phyloP scores from a whole-genome alignment of 768 basidiomycete species.

The Termitomyces sp. region DNA sequence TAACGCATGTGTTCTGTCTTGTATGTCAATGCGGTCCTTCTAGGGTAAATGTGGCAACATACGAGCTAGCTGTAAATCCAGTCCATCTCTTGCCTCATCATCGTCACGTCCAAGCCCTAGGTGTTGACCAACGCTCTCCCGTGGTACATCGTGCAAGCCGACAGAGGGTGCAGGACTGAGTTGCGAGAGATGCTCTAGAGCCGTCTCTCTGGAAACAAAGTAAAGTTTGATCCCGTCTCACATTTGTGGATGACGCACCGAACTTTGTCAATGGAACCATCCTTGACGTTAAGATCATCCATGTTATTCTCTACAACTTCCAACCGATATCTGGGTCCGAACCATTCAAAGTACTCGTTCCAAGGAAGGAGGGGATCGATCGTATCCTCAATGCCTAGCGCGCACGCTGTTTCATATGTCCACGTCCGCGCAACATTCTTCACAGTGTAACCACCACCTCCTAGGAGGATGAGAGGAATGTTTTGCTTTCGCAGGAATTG shows the following conservation, averaged over 20 bases:
- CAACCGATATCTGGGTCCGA: slow-evolving; percentile 90
- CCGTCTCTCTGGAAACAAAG: slow-evolving; percentile 26
- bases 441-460: slow-evolving; percentile 96
- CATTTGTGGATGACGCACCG: slow-evolving; percentile 44
- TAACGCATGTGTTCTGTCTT: slow-evolving; percentile 60
- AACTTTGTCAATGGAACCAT: slow-evolving; percentile 77
- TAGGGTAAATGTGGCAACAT: slow-evolving; percentile 25
- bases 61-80: slow-evolving; percentile 72
- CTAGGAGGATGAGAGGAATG: slow-evolving; percentile 86
- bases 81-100: slow-evolving; percentile 51
- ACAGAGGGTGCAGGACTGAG: slow-evolving; percentile 70
- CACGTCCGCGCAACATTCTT: slow-evolving; percentile 94
- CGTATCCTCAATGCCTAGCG: slow-evolving; percentile 79
- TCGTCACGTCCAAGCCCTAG: slow-evolving; percentile 54
- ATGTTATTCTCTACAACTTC: slow-evolving; percentile 92
- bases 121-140: slow-evolving; percentile 62
- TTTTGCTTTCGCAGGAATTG: slow-evolving; percentile 80
- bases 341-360: slow-evolving; percentile 96
- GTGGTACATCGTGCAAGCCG: slow-evolving; percentile 79
- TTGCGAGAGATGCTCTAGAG: slow-evolving; percentile 42
- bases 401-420: slow-evolving; percentile 97
- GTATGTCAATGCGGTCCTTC: not conserved
- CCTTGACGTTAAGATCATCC: slow-evolving; percentile 87
- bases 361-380: slow-evolving; percentile 79
- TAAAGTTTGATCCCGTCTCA: not conserved